Evolutionary conservation across 768 basidiomycete species (phyloP), one percentile per base, ranked within the genome.

Genomic region (Calocera viscosa): DNA sequence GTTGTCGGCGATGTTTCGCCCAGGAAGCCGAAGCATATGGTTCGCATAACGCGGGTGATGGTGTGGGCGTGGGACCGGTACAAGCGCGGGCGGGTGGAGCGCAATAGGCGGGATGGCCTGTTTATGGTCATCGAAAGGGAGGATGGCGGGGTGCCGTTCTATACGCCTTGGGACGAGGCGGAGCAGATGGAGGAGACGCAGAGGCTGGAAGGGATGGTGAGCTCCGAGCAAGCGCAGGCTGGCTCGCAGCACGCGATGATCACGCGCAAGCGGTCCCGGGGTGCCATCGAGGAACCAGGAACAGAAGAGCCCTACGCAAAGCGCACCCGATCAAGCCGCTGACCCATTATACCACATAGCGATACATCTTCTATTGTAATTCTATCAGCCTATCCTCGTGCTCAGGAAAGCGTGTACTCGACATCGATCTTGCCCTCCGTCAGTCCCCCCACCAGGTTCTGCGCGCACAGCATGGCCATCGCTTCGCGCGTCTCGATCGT

Each of bases 401-500:
- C 24, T 60, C 30, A 60, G 7, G 53, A 14, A 7, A 60, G 53
- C 24, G 24, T 32, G 26, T 60, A 60, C 30, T 60, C 53, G 7
- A 60, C 53, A 10, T 26, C 53, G 30, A 60, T 60, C 53, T 60
- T 60, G 53, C 53, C 53, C 53, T 60, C 53, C 53, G 14, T 60
- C 53, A 88, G 69, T 5, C 81, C 89, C 0, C 81, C 84, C 2
- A 91, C 72, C 64, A 88, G 71, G 72, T 92, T 93, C 66, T 83
- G 79, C 1, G 81, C 87, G 0, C 88, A 89, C 35, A 90, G 76
- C 1, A 81, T 83, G 0, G 87, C 91, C 94, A 96, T 96, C 8
- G 81, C 87, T 64, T 83, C 74, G 65, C 94, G 80, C 1, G 93
- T 92, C 76, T 96, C 90, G 11, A 84, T 78, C 17, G 94, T 94